These are phyloP conservation scores for Mycena chlorophos DNA, from an alignment of 768 basidiomycete species.

Conservation along the genomic window DNA sequence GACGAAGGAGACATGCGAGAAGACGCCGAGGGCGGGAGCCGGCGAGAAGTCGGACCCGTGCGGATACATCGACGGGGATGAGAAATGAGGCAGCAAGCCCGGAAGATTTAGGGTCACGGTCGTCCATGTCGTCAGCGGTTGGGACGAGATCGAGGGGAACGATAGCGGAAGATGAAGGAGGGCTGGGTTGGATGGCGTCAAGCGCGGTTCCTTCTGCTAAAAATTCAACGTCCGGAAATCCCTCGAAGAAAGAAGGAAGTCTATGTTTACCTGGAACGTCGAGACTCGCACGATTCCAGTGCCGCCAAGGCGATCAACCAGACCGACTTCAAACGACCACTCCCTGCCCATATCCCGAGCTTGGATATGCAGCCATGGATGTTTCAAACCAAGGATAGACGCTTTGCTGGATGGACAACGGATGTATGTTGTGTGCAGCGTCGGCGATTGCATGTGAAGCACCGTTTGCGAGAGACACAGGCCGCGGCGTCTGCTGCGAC, in stretches of 20 bases:
- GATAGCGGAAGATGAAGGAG: slow-evolving; percentile 71
- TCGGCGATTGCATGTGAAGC: slow-evolving; percentile 79
- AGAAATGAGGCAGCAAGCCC: slow-evolving; percentile 60
- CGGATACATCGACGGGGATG: slow-evolving; percentile 42
- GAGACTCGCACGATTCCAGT: slow-evolving; percentile 66
- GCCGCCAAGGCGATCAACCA: slow-evolving; percentile 63
- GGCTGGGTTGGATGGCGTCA: slow-evolving; percentile 49
- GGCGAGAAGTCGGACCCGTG: slow-evolving; percentile 21
- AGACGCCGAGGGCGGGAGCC: slow-evolving; percentile 29
- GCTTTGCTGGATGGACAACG: slow-evolving; percentile 50
- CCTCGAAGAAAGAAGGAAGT: slow-evolving; percentile 11
- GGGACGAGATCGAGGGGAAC: slow-evolving; percentile 57
- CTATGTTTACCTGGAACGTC: slow-evolving; percentile 69
- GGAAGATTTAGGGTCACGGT: slow-evolving; percentile 65
- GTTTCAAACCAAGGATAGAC: slow-evolving; percentile 56
- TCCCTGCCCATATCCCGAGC: slow-evolving; percentile 65
- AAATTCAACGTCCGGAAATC: slow-evolving; percentile 9
- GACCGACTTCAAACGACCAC: slow-evolving; percentile 76
- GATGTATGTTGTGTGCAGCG: slow-evolving; percentile 65
- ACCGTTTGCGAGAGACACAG: slow-evolving; percentile 59
- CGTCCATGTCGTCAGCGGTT: slow-evolving; percentile 67
- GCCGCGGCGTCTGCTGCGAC: slow-evolving; percentile 1
- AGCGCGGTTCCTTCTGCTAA: slow-evolving; percentile 53
- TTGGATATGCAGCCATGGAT: slow-evolving; percentile 76
- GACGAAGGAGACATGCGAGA: slow-evolving; percentile 69